These are phyloP conservation scores for Lactarius hatsudake DNA, from an alignment of 768 basidiomycete species.

Conservation along the genomic window DNA sequence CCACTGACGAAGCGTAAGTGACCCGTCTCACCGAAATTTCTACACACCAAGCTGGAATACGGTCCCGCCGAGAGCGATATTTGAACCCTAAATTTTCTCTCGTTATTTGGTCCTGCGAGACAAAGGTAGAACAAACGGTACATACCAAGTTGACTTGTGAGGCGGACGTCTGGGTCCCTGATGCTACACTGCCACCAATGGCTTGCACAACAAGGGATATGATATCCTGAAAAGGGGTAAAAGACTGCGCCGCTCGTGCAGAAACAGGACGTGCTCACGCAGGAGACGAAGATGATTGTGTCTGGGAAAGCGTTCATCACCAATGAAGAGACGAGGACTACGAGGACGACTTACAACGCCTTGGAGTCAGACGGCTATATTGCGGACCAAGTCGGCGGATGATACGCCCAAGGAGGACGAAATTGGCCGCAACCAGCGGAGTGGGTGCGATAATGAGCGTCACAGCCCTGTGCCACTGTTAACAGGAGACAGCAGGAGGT, in stretches of 20 bases:
- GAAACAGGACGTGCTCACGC: constrained; percentile 6
- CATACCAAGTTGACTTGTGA: constrained; percentile 9
- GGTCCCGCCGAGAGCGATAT: constrained; percentile 24
- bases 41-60: constrained; percentile 24
- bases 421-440: constrained; percentile 26
- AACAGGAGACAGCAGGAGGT: neutral
- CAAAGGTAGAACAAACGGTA: neutral
- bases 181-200: constrained; percentile 21
- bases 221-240: constrained; percentile 21
- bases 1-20: constrained; percentile 8
- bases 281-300: constrained; percentile 17
- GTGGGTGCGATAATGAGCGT: constrained; percentile 24
- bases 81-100: constrained; percentile 2
- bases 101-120: neutral
- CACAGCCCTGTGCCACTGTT: constrained; percentile 3
- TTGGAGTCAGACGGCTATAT: constrained; percentile 24
- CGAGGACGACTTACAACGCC: constrained; percentile 15
- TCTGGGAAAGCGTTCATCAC: constrained; percentile 12
- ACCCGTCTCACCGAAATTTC: neutral
- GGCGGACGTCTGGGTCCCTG: neutral
- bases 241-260: neutral
- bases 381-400: constrained; percentile 21
- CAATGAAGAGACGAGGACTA: neutral
- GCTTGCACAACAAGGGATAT: constrained; percentile 21
- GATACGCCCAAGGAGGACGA: constrained; percentile 24